phyloP scores from a whole-genome alignment of 768 basidiomycete species.

The Auricularia sp. region DNA sequence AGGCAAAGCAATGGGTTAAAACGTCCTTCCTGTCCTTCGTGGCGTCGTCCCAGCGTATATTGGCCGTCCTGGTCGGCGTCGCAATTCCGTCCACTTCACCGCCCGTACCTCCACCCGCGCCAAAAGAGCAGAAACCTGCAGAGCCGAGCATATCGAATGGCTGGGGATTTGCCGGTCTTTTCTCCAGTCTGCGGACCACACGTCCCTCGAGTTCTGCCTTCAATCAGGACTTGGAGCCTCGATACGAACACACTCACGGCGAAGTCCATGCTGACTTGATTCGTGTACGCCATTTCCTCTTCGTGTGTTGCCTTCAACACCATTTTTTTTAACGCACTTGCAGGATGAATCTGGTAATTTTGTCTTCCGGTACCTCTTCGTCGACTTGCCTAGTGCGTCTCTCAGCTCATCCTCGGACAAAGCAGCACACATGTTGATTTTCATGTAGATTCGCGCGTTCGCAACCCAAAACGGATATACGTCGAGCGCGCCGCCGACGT shows the following conservation, averaged over 20 bases:
- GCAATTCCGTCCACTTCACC: neutral
- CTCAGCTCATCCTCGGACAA: neutral
- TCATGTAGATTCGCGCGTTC: conserved; percentile 45
- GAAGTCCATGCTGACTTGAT: neutral
- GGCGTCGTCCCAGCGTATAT: neutral
- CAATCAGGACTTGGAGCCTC: neutral
- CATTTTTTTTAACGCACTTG: conserved; percentile 6
- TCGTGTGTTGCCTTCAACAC: neutral
- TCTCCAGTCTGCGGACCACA: conserved; percentile 47
- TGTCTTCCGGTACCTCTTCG: conserved; percentile 63
- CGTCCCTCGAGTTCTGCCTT: conserved; percentile 13
- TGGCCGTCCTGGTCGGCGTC: conserved; percentile 3
- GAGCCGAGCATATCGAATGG: conserved; percentile 17
- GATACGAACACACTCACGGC: neutral
- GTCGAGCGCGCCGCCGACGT: conserved; percentile 58
- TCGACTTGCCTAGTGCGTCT: conserved; percentile 68
- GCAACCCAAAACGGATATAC: conserved; percentile 56
- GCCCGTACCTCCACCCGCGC: conserved; percentile 4
- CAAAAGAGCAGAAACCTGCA: conserved; percentile 18
- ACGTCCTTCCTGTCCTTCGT: conserved; percentile 16
- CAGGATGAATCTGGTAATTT: conserved; percentile 73
- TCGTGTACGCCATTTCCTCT: conserved; percentile 16
- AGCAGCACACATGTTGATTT: conserved; percentile 12
- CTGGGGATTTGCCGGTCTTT: conserved; percentile 56
- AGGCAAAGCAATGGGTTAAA: conserved; percentile 37